Evolutionary conservation across 176 grass and related monocot species (phyloP).

Genomic region (Aegilops tauschii): DNA sequence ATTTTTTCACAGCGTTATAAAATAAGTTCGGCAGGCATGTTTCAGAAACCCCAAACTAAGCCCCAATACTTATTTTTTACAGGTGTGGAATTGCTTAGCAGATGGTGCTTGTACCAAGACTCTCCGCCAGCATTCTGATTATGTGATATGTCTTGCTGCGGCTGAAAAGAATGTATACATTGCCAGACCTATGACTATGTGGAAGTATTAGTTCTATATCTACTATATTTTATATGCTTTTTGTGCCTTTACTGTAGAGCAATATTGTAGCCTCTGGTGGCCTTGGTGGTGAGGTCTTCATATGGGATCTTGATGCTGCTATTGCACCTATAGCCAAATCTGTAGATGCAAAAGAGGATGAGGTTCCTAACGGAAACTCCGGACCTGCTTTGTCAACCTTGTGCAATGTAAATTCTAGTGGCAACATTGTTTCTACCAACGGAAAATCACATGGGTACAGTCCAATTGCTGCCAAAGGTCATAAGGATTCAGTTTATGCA

Average conservation of each 20-base stretch:
- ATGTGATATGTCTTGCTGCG: slow-evolving; percentile 85
- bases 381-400: slow-evolving; percentile 65
- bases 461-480: slow-evolving; percentile 80
- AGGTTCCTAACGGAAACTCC: slow-evolving; percentile 69
- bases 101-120: slow-evolving; percentile 83
- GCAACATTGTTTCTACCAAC: slow-evolving; percentile 57
- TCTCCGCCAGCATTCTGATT: slow-evolving; percentile 91
- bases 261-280: slow-evolving; percentile 93
- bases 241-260: slow-evolving; percentile 49
- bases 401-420: slow-evolving; percentile 52
- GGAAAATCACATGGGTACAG: slow-evolving; percentile 70
- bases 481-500: slow-evolving; percentile 99
- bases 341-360: slow-evolving; percentile 66
- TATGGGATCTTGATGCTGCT: slow-evolving; percentile 95
- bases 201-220: slow-evolving; percentile 12
- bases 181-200: slow-evolving; percentile 2
- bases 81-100: slow-evolving; percentile 91
- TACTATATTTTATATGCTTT: slow-evolving; percentile 14
- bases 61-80: slow-evolving; percentile 15
- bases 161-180: slow-evolving; percentile 81
- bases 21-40: background rate
- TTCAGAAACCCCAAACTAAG: background rate
- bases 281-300: slow-evolving; percentile 92
- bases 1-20: background rate
- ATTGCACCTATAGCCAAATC: slow-evolving; percentile 68